phyloP scores from a whole-genome alignment of 768 basidiomycete species.

The Boletus speciosus region DNA sequence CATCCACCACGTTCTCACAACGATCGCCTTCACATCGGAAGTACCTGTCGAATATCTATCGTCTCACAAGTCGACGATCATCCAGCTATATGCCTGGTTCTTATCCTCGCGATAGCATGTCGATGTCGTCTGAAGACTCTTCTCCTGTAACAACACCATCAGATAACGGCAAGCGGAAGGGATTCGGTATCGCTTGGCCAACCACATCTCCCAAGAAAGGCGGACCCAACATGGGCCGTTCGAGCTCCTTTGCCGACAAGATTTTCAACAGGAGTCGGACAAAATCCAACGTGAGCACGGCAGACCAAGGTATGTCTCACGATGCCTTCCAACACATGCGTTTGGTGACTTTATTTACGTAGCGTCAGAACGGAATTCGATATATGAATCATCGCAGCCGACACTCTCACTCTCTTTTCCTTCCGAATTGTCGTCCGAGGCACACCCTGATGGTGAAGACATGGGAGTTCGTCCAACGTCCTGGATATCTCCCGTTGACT shows the following conservation, averaged over 20 bases:
- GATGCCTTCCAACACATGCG: background rate
- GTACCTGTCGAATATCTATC: slow-evolving; percentile 48
- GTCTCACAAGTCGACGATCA: slow-evolving; percentile 39
- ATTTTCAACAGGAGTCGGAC: slow-evolving; percentile 54
- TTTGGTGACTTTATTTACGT: background rate
- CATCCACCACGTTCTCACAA: slow-evolving; percentile 44
- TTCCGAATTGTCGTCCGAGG: slow-evolving; percentile 16
- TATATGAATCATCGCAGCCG: slow-evolving; percentile 26
- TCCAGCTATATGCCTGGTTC: slow-evolving; percentile 39
- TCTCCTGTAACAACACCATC: slow-evolving; percentile 58
- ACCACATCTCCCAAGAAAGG: slow-evolving; percentile 52
- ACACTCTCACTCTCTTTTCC: slow-evolving; percentile 22
- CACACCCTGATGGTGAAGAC: slow-evolving; percentile 13
- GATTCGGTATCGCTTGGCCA: slow-evolving; percentile 44
- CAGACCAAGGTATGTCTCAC: slow-evolving; percentile 40
- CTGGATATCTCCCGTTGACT: slow-evolving; percentile 45
- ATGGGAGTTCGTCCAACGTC: slow-evolving; percentile 37
- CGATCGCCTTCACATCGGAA: slow-evolving; percentile 46
- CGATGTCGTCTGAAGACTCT: slow-evolving; percentile 69
- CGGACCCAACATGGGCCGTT: slow-evolving; percentile 38
- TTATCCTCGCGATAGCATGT: slow-evolving; percentile 57
- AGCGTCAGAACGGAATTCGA: slow-evolving; percentile 25
- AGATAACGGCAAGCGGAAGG: slow-evolving; percentile 35
- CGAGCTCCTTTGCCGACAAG: slow-evolving; percentile 59
- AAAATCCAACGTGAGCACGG: slow-evolving; percentile 48